Evolutionary conservation across 331 rosid genomes (phyloP), one percentile per base, ranked within the genome.

Genomic region (Rosa hybrid): DNA sequence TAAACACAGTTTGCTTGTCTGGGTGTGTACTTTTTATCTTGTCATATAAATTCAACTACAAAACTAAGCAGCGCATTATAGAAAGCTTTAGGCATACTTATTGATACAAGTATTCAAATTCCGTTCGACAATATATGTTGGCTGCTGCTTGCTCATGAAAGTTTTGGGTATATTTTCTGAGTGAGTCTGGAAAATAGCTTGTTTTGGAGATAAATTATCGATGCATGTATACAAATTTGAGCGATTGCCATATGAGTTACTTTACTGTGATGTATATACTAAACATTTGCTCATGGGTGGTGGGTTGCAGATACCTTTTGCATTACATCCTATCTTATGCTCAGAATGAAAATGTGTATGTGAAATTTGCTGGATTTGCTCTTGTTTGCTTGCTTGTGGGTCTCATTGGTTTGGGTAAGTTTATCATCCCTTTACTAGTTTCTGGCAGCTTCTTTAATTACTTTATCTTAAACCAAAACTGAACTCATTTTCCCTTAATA

Each of bases 1-100:
- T 96, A 64, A 96, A 96, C 82, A 96, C 99, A 71, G 91, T 92
- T 83, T 93, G 99, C 88, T 88, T 96, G 81, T 88, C 97, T 67
- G 99, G 99, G 99, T 96, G 90, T 57, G 59, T 13, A 41, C 77
- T 68, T 64, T 23, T 85, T 25, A 60, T 64, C 68, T 78, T 80
- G 65, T 77, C 44, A 20, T 46, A 34, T 69, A 12, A 11, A 6
- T 46, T 65, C 21, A 48, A 3, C n/a, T 11, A n/a, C 39, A 59
- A 67, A 78, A 71, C 44, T 49, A 8, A 57, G 72, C 18, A 5
- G 54, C 1, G 79, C 46, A 16, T 23, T 64, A 21, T 68, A 59
- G n/a, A 75, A 1, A 80, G 57, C n/a, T 42, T 75, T 46, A 78
- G 71, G 74, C 80, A 30, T 68, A 42, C 62, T 12, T 38, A 45